Percentiles rank a stretch among this genome's conserved stretches.
These are phyloP conservation scores for Fusarium sp. DNA, from an alignment of 2,329 filamentous ascomycete genomes.

Conservation along the genomic window DNA sequence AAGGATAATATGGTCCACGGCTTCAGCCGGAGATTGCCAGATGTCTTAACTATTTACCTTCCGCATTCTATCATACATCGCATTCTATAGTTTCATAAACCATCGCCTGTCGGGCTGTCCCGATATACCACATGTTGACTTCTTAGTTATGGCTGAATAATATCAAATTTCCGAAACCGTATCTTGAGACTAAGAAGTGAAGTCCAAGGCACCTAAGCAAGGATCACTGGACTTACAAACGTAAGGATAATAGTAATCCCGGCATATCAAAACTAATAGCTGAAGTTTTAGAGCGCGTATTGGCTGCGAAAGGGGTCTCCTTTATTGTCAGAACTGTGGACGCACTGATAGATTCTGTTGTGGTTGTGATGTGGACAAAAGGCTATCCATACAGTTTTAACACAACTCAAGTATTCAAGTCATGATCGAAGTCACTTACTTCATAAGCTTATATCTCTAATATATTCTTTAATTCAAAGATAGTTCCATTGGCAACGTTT, in stretches of 20 bases:
- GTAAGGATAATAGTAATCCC: constrained; percentile 1
- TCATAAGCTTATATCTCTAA: neutral
- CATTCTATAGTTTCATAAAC: constrained; percentile 8
- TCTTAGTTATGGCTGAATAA: neutral
- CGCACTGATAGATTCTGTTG: neutral
- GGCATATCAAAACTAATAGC: neutral
- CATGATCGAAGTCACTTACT: neutral
- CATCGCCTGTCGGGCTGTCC: neutral
- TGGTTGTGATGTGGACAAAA: neutral
- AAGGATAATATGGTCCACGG: neutral
- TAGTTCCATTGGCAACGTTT: neutral
- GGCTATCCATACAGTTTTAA: neutral
- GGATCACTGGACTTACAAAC: constrained; percentile 4
- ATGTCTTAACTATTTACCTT: neutral
- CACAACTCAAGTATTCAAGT: neutral
- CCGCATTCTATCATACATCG: constrained; percentile 1
- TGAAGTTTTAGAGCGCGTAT: neutral
- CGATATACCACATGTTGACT: neutral
- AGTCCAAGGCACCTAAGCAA: neutral
- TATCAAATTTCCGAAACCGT: constrained; percentile 9
- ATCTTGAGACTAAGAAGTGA: constrained; percentile 3
- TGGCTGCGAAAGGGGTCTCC: neutral
- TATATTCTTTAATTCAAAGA: constrained; percentile 13
- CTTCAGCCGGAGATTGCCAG: constrained; percentile 1
- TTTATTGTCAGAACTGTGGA: neutral